Conservation (phyloP, 1,284 basidiomycete species). For the Dichomitus squalens region DNA sequence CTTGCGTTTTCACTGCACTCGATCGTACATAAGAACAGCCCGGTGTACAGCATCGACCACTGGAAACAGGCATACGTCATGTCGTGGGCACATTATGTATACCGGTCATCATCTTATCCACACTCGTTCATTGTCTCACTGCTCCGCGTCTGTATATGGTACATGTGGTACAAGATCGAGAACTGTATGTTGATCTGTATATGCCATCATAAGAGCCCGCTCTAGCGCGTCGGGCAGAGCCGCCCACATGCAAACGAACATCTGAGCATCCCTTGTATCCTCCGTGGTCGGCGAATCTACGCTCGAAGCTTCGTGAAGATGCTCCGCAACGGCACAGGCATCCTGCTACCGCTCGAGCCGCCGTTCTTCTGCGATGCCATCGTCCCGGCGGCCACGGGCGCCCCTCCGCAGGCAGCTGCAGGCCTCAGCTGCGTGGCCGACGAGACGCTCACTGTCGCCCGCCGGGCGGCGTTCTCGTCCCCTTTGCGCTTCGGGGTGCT, state of each 20-base stretch:
- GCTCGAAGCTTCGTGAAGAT: conserved; percentile 32
- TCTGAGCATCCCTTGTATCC: background rate
- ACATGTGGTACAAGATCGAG: too few species aligned
- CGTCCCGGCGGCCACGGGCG: conserved; percentile 2
- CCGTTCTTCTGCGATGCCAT: background rate
- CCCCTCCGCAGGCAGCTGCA: conserved; percentile 1
- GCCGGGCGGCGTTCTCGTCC: background rate
- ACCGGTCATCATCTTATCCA: too few species aligned
- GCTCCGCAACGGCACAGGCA: conserved; percentile 32
- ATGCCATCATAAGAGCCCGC: background rate
- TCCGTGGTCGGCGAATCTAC: conserved; percentile 12
- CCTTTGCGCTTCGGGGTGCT: conserved; percentile 8
- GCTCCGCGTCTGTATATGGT: too few species aligned
- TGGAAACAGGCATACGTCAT: too few species aligned
- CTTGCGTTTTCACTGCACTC: background rate
- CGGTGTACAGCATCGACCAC: too few species aligned
- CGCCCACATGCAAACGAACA: background rate
- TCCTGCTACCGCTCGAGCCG: conserved; percentile 26
- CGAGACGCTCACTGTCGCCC: conserved; percentile 8
- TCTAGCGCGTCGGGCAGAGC: background rate
- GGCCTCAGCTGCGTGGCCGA: conserved; percentile 5
- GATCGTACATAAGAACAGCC: background rate
- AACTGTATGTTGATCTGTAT: background rate
- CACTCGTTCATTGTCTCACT: too few species aligned
- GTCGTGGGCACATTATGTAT: too few species aligned